These are phyloP conservation scores for Ambrosia trifida DNA, from an alignment of 129 eudicot species.

Conservation along the genomic window DNA sequence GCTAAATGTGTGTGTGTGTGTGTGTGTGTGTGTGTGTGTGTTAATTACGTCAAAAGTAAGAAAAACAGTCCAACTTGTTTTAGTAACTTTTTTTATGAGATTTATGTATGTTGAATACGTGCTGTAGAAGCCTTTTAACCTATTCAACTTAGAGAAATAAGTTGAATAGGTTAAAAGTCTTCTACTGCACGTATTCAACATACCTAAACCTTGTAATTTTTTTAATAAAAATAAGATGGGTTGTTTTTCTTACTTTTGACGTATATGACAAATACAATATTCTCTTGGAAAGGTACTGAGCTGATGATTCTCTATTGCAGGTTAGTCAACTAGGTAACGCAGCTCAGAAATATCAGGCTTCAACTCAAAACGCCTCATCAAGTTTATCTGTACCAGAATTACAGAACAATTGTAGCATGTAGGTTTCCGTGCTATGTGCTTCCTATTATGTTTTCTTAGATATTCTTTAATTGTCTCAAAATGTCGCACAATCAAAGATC, in stretches of 20 bases:
- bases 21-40: neutral
- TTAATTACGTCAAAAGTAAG: neutral
- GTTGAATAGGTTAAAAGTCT: neutral
- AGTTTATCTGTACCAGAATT: slow-evolving; percentile 76
- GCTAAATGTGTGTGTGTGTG: neutral
- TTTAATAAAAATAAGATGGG: neutral
- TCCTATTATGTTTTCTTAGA: neutral
- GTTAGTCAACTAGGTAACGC: slow-evolving; percentile 92
- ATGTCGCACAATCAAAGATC: slow-evolving; percentile 2
- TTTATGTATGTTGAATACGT: neutral
- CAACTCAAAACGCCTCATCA: slow-evolving; percentile 78
- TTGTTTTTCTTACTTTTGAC: neutral
- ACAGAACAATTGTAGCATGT: slow-evolving; percentile 95
- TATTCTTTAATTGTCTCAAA: neutral
- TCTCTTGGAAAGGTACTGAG: slow-evolving; percentile 3
- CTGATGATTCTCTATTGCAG: slow-evolving; percentile 44
- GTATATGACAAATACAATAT: neutral
- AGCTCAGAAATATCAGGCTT: slow-evolving; percentile 94
- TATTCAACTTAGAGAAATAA: neutral
- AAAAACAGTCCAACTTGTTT: neutral
- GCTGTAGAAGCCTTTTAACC: neutral
- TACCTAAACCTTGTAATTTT: neutral
- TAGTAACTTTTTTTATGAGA: neutral
- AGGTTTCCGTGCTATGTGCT: slow-evolving; percentile 26
- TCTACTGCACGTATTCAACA: neutral